Percentiles rank a stretch among this genome's conserved stretches.
These are phyloP conservation scores for Phytopythium vexans DNA, from an alignment of 352 stramenopile genomes.

Conservation along the genomic window DNA sequence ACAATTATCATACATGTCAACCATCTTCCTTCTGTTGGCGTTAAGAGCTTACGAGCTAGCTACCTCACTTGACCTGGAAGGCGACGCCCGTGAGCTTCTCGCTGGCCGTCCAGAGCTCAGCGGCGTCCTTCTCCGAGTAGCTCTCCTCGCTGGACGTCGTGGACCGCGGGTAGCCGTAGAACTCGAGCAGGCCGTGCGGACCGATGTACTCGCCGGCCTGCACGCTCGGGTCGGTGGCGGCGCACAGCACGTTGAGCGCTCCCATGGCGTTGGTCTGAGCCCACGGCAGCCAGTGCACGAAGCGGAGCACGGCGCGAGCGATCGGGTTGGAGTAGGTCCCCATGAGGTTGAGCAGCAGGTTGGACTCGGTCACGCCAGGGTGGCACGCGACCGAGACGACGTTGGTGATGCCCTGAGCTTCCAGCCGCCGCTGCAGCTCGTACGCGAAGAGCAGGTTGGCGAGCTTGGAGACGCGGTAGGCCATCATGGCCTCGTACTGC, in stretches of 20 bases:
- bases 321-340: slow-evolving; percentile 54
- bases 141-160: slow-evolving; percentile 52
- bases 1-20: too few species aligned
- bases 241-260: slow-evolving; percentile 51
- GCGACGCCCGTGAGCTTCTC: slow-evolving; percentile 25
- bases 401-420: slow-evolving; percentile 10
- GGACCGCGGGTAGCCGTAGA: slow-evolving; percentile 55
- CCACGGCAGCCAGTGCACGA: slow-evolving; percentile 59
- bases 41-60: neutral
- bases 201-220: slow-evolving; percentile 50
- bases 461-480: slow-evolving; percentile 89
- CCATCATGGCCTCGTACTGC: slow-evolving; percentile 52
- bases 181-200: slow-evolving; percentile 49
- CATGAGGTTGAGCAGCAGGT: slow-evolving; percentile 56
- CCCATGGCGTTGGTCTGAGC: slow-evolving; percentile 58
- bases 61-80: slow-evolving; percentile 8
- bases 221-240: slow-evolving; percentile 41
- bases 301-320: slow-evolving; percentile 37
- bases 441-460: slow-evolving; percentile 91
- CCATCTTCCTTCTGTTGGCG: too few species aligned
- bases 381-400: slow-evolving; percentile 28
- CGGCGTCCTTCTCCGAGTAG: slow-evolving; percentile 24
- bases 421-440: slow-evolving; percentile 67
- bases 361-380: slow-evolving; percentile 65
- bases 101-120: slow-evolving; percentile 25